Conservation (phyloP, 2,329 filamentous ascomycete genomes). For the Plectosphaerella cucumerina region DNA sequence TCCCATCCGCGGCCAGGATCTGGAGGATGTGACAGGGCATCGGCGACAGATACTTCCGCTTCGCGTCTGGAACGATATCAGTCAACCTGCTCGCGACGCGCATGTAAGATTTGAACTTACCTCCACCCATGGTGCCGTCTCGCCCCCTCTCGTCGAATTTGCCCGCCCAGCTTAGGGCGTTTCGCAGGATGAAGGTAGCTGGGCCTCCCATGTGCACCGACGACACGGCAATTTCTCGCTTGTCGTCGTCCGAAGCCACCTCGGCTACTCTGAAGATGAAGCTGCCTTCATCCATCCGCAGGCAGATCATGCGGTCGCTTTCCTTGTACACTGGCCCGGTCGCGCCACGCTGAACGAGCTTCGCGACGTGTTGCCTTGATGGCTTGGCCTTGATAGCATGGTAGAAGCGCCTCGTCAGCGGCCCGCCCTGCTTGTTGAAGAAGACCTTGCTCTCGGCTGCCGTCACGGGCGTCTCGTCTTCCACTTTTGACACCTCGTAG, state of each 20-base stretch:
- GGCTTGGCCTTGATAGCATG: not conserved
- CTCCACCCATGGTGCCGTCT: not conserved
- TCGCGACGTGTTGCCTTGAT: not conserved
- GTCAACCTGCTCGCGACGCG: not conserved
- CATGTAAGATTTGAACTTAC: not conserved
- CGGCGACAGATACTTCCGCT: not conserved
- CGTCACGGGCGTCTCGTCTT: not conserved
- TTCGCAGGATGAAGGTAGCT: not conserved
- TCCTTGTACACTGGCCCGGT: not conserved
- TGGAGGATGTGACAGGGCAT: conserved; percentile 7
- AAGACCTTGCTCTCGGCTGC: conserved; percentile 1
- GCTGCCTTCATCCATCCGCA: not conserved
- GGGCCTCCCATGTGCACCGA: not conserved
- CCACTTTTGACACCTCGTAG: not conserved
- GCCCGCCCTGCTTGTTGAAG: conserved; percentile 4
- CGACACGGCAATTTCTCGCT: conserved; percentile 1
- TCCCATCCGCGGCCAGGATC: conserved; percentile 1
- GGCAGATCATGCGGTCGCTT: not conserved
- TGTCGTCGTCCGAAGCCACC: not conserved
- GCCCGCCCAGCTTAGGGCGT: conserved; percentile 2
- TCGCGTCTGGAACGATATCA: not conserved
- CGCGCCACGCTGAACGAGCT: not conserved
- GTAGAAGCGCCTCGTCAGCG: conserved; percentile 3
- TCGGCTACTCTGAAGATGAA: not conserved
- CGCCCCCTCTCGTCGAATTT: conserved; percentile 1